Evolutionary conservation across 495 filamentous ascomycete genomes (phyloP), one percentile per base, ranked within the genome.

Genomic region (Glutinoglossum americanum): DNA sequence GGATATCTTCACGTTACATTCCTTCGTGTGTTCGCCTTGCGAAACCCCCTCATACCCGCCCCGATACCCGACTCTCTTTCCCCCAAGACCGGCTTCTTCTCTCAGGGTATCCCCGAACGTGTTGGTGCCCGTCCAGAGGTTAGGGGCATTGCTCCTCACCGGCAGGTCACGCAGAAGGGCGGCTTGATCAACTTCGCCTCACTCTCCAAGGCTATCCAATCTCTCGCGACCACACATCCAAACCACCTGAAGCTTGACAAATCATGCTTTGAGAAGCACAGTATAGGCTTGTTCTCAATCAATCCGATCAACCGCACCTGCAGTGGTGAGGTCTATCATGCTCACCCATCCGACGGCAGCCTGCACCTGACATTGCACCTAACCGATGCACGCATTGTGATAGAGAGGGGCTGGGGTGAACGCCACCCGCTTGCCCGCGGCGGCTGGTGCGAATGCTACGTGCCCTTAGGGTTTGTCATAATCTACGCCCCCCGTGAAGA

Each of bases 391-490:
- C 80, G 74, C 64, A 74, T 80, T 62, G 74, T 94, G 19, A 70
- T 94, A 39, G 80, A 87, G 58, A 79, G 78, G 41, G 85, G 87
- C 19, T 94, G 87, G 87, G 89, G 84, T n/a, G 78, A 94, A 68
- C 73, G 87, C n/a, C 87, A 94, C 68, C 85, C 84, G 1, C 73
- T 94, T 60, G 80, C 85, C 2, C 79, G 80, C 58, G 77, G 73
- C 26, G 74, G 74, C 11, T 71, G 68, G 67, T 70, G 72, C 61
- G 63, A 71, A 59, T 62, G 72, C 57, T 85, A 76, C 61, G 74
- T 78, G 55, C 84, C 85, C 0, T 66, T 68, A 17, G 82, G 82
- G 33, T 93, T 84, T 67, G 66, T 84, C 37, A 79, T 94, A 75
- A 74, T 95, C 17, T 95, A 95, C 71, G 85, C 89, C 25, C 87